Conservation (phyloP, 108 stramenopile species). For the Skeletonema costatum region DNA sequence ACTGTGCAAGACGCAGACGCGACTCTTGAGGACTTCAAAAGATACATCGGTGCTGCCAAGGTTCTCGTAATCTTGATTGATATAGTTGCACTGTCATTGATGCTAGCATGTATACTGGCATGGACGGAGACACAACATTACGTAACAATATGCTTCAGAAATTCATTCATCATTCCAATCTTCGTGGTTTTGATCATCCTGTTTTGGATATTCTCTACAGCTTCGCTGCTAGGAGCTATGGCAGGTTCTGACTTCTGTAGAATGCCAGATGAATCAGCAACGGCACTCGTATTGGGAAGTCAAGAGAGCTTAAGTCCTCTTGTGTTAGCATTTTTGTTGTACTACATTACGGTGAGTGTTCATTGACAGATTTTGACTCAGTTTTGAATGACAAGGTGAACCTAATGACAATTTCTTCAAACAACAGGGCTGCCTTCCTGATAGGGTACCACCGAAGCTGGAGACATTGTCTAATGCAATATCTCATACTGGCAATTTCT, state of each 20-base stretch:
- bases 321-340: constrained; percentile 19
- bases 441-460: constrained; percentile 17
- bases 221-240: constrained; percentile 27
- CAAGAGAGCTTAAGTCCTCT: constrained; percentile 20
- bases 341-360: constrained; percentile 32
- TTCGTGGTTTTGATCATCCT: constrained; percentile 27
- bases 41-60: constrained; percentile 26
- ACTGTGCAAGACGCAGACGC: constrained; percentile 6
- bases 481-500: neutral
- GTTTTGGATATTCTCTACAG: constrained; percentile 35
- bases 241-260: constrained; percentile 30
- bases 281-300: constrained; percentile 9
- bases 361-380: neutral
- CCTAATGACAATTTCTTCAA: neutral
- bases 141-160: constrained; percentile 12
- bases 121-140: constrained; percentile 23
- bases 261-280: constrained; percentile 22
- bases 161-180: constrained; percentile 14
- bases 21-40: constrained; percentile 18
- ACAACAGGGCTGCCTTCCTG: constrained; percentile 27
- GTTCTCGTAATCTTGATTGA: constrained; percentile 28
- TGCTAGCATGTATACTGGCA: constrained; percentile 24
- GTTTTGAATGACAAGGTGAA: neutral
- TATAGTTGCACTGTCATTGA: constrained; percentile 20
- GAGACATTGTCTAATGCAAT: constrained; percentile 8